A percentile compares a stretch with the other conserved stretches of the same genome.
These are phyloP conservation scores for Globisporangium nunn DNA, from an alignment of 352 stramenopile species.

Conservation along the genomic window DNA sequence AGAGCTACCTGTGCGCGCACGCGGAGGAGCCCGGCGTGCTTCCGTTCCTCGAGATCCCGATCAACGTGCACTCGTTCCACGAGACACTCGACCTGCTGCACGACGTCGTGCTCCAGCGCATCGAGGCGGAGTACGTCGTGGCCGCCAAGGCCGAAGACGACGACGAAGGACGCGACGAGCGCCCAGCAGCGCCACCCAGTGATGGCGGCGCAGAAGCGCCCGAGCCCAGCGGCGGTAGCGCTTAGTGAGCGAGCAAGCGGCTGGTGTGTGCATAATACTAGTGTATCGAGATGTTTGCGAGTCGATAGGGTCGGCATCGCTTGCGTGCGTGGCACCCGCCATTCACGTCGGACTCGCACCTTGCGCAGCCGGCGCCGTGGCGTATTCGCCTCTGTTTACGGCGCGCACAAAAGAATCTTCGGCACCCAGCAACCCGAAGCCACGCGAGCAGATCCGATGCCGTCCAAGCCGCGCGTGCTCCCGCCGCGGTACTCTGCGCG, in stretches of 20 bases:
- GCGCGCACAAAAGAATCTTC: too few relatives aligned
- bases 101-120: conserved; percentile 80
- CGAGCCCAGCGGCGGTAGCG: too few relatives aligned
- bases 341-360: background rate
- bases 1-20: conserved; percentile 64
- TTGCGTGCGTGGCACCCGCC: background rate
- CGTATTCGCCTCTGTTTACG: background rate
- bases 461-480: conserved; percentile 31
- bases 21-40: conserved; percentile 29
- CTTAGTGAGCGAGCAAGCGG: too few relatives aligned
- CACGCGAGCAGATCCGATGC: too few relatives aligned
- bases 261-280: too few relatives aligned
- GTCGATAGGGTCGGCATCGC: background rate
- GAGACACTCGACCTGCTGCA: conserved; percentile 81
- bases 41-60: conserved; percentile 70
- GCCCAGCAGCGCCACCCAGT: too few relatives aligned
- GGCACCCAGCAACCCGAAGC: too few relatives aligned
- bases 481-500: conserved; percentile 57
- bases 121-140: conserved; percentile 65
- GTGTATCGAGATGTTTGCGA: too few relatives aligned
- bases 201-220: too few relatives aligned
- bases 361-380: background rate
- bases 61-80: conserved; percentile 84
- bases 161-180: too few relatives aligned
- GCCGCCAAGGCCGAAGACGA: background rate